These are phyloP conservation scores for Drosera capensis DNA, from an alignment of 148 eudicot species.

Conservation along the genomic window DNA sequence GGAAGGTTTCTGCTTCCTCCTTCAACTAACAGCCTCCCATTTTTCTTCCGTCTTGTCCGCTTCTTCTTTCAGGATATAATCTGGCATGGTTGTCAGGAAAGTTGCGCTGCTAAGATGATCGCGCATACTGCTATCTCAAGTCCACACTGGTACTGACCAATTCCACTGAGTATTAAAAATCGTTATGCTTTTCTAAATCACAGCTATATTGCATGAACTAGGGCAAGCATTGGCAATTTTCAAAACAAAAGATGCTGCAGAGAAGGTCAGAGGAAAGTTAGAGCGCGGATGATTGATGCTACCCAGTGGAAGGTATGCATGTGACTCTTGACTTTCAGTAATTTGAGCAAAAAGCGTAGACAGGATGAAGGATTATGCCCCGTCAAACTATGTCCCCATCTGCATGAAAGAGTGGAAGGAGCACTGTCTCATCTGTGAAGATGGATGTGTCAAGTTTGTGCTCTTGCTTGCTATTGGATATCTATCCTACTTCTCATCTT, in stretches of 20 bases:
- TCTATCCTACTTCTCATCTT: no score
- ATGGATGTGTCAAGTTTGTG: no score
- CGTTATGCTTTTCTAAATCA: conserved; percentile 5
- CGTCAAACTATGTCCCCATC: no score
- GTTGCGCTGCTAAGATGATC: conserved; percentile 44
- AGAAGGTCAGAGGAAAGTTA: conserved; percentile 23
- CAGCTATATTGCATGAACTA: conserved; percentile 6
- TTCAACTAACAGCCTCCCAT: no score
- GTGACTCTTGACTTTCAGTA: not conserved
- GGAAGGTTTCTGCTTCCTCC: no score
- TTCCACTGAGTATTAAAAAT: not conserved
- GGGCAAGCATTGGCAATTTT: conserved; percentile 47
- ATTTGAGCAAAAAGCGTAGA: no score
- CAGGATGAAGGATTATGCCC: no score
- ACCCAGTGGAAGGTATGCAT: conserved; percentile 38
- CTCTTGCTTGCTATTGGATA: no score
- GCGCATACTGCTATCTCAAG: conserved; percentile 32
- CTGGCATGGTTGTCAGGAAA: conserved; percentile 37
- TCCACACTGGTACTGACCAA: conserved; percentile 40
- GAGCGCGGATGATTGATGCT: conserved; percentile 42
- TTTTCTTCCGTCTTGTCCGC: conserved; percentile 2
- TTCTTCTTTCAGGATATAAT: conserved; percentile 42
- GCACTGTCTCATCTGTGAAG: no score
- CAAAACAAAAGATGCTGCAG: conserved; percentile 33
- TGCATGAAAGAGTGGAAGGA: no score